A percentile compares a stretch with the other conserved stretches of the same genome.
phyloP scores from a whole-genome alignment of 108 stramenopile species.

The Skeletonema tropicum region DNA sequence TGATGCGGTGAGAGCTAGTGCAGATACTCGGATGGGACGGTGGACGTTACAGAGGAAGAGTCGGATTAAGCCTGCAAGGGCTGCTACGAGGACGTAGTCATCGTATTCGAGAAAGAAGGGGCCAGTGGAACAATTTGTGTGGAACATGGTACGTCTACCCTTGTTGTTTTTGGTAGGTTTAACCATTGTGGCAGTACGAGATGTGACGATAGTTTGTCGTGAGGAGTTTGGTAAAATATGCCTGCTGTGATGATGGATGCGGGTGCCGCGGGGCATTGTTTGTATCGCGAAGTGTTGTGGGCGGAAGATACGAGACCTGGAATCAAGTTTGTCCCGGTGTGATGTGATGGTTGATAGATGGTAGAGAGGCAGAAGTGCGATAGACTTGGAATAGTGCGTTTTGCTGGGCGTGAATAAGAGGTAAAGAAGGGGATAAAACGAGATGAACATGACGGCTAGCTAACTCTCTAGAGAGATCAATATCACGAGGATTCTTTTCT shows the following conservation, averaged over 20 bases:
- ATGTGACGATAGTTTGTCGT: constrained; percentile 31
- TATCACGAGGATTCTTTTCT: too few species aligned
- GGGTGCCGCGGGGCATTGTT: constrained; percentile 33
- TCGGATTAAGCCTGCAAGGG: constrained; percentile 21
- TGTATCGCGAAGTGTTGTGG: constrained; percentile 52
- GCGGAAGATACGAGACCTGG: constrained; percentile 42
- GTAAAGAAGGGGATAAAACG: too few species aligned
- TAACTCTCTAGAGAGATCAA: too few species aligned
- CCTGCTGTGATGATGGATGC: constrained; percentile 32
- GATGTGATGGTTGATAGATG: not conserved
- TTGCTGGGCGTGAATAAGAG: too few species aligned
- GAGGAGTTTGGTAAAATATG: constrained; percentile 27
- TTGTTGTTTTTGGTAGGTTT: constrained; percentile 19
- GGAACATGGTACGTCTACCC: constrained; percentile 24
- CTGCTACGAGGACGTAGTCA: not conserved
- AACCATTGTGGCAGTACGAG: constrained; percentile 21
- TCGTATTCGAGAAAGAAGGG: constrained; percentile 4
- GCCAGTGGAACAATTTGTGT: constrained; percentile 24
- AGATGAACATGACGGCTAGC: too few species aligned
- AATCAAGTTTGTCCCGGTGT: constrained; percentile 41
- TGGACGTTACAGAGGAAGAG: constrained; percentile 62
- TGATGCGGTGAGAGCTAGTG: constrained; percentile 79
- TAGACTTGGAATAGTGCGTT: too few species aligned
- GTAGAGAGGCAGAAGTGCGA: too few species aligned
- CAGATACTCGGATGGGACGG: constrained; percentile 72